Evolutionary conservation across 75 land plant genomes (phyloP).

Genomic region (Gnetum montanum): DNA sequence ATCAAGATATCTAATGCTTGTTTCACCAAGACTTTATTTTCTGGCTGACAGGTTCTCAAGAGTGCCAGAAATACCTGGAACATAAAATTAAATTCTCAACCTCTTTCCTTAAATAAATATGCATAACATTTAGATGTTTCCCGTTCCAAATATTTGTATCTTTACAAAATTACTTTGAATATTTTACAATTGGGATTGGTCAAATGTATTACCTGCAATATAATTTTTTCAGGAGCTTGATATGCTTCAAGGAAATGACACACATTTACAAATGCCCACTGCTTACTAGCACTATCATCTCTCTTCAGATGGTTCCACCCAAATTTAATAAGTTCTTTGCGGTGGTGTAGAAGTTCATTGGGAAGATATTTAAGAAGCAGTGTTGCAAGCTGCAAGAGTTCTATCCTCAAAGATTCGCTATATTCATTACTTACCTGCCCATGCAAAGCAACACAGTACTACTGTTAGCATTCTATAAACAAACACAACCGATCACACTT

Average conservation of each 20-base stretch:
- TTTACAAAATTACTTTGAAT: too few relatives aligned
- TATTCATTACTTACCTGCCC: conserved; percentile 87
- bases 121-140: background rate
- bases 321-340: conserved; percentile 97
- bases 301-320: conserved; percentile 99
- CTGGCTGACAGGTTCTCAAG: conserved; percentile 95
- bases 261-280: conserved; percentile 99
- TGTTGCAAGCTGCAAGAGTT: conserved; percentile 91
- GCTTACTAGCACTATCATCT: conserved; percentile 99
- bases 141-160: background rate
- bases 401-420: conserved; percentile 95
- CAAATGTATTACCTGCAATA: conserved; percentile 69
- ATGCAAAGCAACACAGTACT: too few relatives aligned
- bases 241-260: conserved; percentile 99
- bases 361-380: conserved; percentile 89
- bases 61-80: conserved; percentile 95
- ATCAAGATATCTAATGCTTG: conserved; percentile 97
- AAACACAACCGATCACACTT: too few relatives aligned
- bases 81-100: background rate
- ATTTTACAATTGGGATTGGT: too few relatives aligned
- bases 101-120: background rate
- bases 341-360: conserved; percentile 83
- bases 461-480: too few relatives aligned
- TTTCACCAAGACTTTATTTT: conserved; percentile 85
- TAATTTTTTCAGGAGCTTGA: conserved; percentile 99